Conservation (phyloP, 805 yeast species). For the Danielia reshetovae region DNA sequence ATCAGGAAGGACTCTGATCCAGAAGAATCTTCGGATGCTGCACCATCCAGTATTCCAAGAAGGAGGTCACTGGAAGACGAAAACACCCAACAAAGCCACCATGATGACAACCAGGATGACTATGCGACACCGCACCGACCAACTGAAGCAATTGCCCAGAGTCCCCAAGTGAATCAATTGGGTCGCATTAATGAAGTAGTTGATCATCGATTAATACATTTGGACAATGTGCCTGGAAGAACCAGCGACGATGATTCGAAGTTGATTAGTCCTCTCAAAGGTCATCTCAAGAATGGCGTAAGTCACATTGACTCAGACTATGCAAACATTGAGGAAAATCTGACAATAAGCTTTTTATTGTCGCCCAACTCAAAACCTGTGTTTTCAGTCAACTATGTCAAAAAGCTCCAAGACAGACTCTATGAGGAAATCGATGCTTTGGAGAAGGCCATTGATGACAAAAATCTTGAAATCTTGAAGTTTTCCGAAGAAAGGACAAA, state of each 20-base stretch:
- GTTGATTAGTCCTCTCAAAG: not conserved
- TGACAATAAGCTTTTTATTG: slow-evolving; percentile 27
- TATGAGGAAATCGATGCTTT: slow-evolving; percentile 16
- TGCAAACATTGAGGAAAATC: slow-evolving; percentile 20
- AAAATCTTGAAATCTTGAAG: slow-evolving; percentile 17
- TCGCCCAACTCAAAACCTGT: slow-evolving; percentile 33
- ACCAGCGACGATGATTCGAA: not conserved
- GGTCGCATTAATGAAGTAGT: too few relatives aligned
- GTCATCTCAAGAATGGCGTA: not conserved
- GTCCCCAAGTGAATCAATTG: not conserved
- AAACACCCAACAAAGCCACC: too few relatives aligned
- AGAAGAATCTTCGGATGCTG: too few relatives aligned
- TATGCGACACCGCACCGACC: not conserved
- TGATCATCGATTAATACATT: too few relatives aligned
- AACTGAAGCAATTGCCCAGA: not conserved
- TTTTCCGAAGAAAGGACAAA: slow-evolving; percentile 16
- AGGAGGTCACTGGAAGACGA: too few relatives aligned
- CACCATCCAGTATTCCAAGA: too few relatives aligned
- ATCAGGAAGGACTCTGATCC: not conserved
- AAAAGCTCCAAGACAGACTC: slow-evolving; percentile 21
- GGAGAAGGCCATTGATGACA: slow-evolving; percentile 11
- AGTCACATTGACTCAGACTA: slow-evolving; percentile 11
- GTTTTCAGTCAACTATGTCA: slow-evolving; percentile 25
- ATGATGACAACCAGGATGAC: not conserved
- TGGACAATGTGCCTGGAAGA: too few relatives aligned